Percentiles rank a stretch among this genome's conserved stretches.
Conservation (phyloP, 495 filamentous ascomycete genomes). For the Xylaria sp. region DNA sequence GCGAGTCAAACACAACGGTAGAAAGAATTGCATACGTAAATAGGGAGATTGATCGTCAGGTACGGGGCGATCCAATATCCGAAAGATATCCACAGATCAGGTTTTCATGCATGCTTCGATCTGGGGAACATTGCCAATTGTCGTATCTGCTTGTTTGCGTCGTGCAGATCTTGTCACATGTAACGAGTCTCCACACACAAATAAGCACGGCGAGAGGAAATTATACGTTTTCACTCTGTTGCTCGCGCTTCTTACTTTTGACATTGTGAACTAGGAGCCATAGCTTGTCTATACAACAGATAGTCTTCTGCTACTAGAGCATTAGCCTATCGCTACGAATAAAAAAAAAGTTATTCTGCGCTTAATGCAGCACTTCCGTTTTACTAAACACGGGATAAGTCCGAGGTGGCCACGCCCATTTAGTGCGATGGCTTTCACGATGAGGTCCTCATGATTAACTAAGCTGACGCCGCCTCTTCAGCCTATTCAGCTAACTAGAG, state of each 20-base stretch:
- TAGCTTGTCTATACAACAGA: neutral
- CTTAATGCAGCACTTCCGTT: neutral
- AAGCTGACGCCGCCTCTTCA: neutral
- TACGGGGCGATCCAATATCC: slow-evolving; percentile 18
- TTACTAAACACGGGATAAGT: neutral
- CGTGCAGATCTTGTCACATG: neutral
- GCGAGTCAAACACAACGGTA: neutral
- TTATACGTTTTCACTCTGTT: neutral
- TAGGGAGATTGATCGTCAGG: slow-evolving; percentile 23
- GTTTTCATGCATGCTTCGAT: slow-evolving; percentile 1
- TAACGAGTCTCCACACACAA: neutral
- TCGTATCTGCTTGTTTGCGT: neutral
- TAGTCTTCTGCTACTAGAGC: neutral
- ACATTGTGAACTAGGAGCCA: neutral
- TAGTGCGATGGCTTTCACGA: neutral
- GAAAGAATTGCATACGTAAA: neutral
- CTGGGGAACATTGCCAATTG: neutral
- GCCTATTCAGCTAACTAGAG: neutral
- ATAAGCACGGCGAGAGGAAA: neutral
- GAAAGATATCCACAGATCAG: slow-evolving; percentile 8
- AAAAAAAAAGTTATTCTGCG: neutral
- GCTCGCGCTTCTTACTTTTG: neutral
- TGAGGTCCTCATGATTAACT: neutral
- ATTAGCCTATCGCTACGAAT: neutral
- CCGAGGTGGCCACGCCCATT: neutral